A percentile compares a stretch with the other conserved stretches of the same genome.
These are phyloP conservation scores for Microcos paniculata DNA, from an alignment of 345 rosid genomes.

Conservation along the genomic window DNA sequence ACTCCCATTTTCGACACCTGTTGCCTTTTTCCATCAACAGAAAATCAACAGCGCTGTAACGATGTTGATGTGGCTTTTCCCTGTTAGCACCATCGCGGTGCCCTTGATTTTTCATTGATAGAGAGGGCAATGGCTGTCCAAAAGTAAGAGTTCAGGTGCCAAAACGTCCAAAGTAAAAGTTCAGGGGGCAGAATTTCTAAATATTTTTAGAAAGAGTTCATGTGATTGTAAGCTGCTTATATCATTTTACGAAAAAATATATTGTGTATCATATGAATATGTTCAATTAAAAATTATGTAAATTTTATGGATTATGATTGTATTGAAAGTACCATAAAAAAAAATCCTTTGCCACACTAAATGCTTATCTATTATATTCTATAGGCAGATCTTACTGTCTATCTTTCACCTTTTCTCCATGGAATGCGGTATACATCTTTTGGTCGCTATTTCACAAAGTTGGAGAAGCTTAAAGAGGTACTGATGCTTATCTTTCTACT, in stretches of 20 bases:
- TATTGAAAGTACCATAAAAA: neutral
- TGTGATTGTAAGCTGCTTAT: neutral
- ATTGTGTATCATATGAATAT: neutral
- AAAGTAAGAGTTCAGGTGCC: neutral
- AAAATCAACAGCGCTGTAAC: too few relatives aligned
- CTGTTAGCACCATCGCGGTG: too few relatives aligned
- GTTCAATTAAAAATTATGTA: neutral
- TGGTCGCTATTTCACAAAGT: slow-evolving; percentile 74
- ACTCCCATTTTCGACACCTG: too few relatives aligned
- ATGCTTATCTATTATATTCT: slow-evolving; percentile 21
- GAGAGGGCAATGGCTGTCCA: too few relatives aligned
- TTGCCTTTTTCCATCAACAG: too few relatives aligned
- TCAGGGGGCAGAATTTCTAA: neutral
- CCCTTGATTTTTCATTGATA: too few relatives aligned
- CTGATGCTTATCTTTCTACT: slow-evolving; percentile 1
- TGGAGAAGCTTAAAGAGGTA: slow-evolving; percentile 62
- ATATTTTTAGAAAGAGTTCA: neutral
- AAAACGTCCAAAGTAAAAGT: neutral
- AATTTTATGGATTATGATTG: neutral
- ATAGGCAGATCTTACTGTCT: slow-evolving; percentile 53
- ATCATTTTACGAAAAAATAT: neutral
- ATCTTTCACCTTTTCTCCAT: slow-evolving; percentile 64
- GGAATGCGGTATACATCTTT: slow-evolving; percentile 64
- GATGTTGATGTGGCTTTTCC: too few relatives aligned
- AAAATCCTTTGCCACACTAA: neutral